Base-by-base conservation (phyloP, 108 stramenopile species). In the Tribonema minus region DNA sequence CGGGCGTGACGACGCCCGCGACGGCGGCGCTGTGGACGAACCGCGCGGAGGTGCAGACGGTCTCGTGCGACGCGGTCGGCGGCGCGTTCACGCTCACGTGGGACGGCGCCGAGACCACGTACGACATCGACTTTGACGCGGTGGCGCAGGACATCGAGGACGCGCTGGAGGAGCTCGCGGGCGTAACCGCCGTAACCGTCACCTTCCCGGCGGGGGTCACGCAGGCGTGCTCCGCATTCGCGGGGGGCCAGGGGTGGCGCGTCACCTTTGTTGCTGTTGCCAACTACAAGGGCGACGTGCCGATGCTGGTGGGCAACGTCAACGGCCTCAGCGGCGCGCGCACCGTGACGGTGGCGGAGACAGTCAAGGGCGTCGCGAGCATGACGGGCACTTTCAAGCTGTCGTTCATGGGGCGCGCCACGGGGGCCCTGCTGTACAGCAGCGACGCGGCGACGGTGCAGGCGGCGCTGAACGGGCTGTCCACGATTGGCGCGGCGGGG, bases 71-170 rank as follows among this genome's bases (percentile, higher is more conserved):
- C n/a, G n/a, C n/a, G n/a, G n/a, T n/a, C n/a, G n/a, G 64, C 33
- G 91, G 91, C 25, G 81, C 90, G 32, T 86, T 89, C 67, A 85
- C 81, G 46, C 80, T 93, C 39, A 70, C 87, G 28, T 92, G 91
- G 67, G 74, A 89, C n/a, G 92, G 92, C 9, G 78, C 85, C 28
- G 62, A 71, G 20, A 90, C 89, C 25, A 70, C 60, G 3, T n/a
- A n/a, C n/a, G 30, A 70, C 36, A 88, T 92, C 58, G 67, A 72
- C 65, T 64, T 81, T 60, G 64, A 54, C 27, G 77, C 84, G 26
- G 36, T 26, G 23, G 86, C 87, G 1, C 23, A 71, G 9, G 81
- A 37, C 9, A 71, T 92, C 35, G 75, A 89, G 63, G 35, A 37
- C 12, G 37, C 37, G 4, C 9, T 39, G 37, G 29, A 41, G 9